Conservation (phyloP, 2,329 filamentous ascomycete species). For the Ceratocystiopsis sp. region DNA sequence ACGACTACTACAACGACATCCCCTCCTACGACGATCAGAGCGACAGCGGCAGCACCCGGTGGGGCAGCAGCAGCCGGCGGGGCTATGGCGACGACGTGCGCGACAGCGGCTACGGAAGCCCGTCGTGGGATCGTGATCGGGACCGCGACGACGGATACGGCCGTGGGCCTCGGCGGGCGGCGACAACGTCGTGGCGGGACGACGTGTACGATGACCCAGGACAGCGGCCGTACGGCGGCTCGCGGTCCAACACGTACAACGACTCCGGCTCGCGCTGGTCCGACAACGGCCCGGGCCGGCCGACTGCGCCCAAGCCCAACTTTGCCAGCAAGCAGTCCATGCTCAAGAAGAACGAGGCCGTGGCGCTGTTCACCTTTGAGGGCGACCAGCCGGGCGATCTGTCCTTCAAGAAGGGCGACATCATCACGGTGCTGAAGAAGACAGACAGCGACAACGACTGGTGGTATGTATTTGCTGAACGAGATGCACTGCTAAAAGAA, state of each 20-base stretch:
- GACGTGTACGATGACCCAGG: conserved; percentile 49
- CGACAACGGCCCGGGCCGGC: conserved; percentile 49
- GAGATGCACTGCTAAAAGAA: too few relatives aligned
- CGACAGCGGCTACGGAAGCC: conserved; percentile 13
- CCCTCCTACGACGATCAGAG: conserved; percentile 74
- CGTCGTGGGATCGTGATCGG: conserved; percentile 15
- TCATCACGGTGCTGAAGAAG: conserved; percentile 88
- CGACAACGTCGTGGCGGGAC: conserved; percentile 46
- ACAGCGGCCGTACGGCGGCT: conserved; percentile 17
- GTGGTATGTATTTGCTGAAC: conserved; percentile 44
- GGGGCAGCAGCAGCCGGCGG: conserved; percentile 43
- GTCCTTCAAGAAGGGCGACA: conserved; percentile 90
- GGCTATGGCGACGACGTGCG: conserved; percentile 48
- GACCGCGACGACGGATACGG: conserved; percentile 7
- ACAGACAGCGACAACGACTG: conserved; percentile 90
- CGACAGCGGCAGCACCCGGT: conserved; percentile 53
- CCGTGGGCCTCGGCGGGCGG: conserved; percentile 43
- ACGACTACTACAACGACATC: conserved; percentile 80
- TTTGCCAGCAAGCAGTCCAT: conserved; percentile 44
- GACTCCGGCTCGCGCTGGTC: conserved; percentile 21
- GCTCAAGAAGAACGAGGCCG: conserved; percentile 59
- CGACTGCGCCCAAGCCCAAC: conserved; percentile 77
- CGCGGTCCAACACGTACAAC: conserved; percentile 34
- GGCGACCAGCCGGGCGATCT: conserved; percentile 84
- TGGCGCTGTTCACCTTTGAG: conserved; percentile 88